Evolutionary conservation across 2,329 filamentous ascomycete species (phyloP).

Genomic region (Podosphaera xanthii): DNA sequence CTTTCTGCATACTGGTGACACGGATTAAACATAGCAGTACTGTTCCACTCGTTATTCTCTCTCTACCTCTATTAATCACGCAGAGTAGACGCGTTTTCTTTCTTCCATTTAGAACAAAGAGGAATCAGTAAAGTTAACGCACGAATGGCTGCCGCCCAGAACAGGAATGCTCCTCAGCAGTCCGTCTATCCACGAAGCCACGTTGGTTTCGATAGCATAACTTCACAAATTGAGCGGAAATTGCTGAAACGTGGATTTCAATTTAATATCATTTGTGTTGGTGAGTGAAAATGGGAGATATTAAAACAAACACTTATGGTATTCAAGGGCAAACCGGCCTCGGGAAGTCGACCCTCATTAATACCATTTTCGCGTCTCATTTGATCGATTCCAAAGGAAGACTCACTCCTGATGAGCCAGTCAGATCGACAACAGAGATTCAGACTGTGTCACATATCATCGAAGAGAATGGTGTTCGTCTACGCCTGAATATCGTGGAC

Average conservation of each 20-base stretch:
- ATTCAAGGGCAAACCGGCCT: slow-evolving; percentile 78
- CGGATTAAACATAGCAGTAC: too few species aligned
- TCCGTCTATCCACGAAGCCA: slow-evolving; percentile 73
- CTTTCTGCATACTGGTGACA: too few species aligned
- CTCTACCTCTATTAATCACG: too few species aligned
- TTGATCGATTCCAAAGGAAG: slow-evolving; percentile 98
- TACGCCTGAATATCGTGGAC: slow-evolving; percentile 95
- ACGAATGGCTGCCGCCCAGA: slow-evolving; percentile 16
- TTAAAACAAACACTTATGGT: slow-evolving; percentile 5
- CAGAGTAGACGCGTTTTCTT: too few species aligned
- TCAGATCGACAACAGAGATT: slow-evolving; percentile 92
- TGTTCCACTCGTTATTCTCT: too few species aligned
- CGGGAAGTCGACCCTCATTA: slow-evolving; percentile 97
- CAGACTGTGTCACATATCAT: slow-evolving; percentile 96
- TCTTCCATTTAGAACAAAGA: too few species aligned
- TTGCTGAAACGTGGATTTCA: slow-evolving; percentile 98
- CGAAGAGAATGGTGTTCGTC: slow-evolving; percentile 95
- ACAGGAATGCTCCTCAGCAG: slow-evolving; percentile 15
- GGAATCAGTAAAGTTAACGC: slow-evolving; percentile 1
- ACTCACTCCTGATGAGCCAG: slow-evolving; percentile 73
- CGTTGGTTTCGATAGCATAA: slow-evolving; percentile 99
- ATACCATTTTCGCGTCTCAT: slow-evolving; percentile 99
- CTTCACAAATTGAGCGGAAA: slow-evolving; percentile 97
- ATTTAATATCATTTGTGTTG: slow-evolving; percentile 98
- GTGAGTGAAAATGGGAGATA: slow-evolving; percentile 32